Evolutionary conservation across 345 rosid genomes (phyloP), one percentile per base, ranked within the genome.

Genomic region (Dovyalis caffra): DNA sequence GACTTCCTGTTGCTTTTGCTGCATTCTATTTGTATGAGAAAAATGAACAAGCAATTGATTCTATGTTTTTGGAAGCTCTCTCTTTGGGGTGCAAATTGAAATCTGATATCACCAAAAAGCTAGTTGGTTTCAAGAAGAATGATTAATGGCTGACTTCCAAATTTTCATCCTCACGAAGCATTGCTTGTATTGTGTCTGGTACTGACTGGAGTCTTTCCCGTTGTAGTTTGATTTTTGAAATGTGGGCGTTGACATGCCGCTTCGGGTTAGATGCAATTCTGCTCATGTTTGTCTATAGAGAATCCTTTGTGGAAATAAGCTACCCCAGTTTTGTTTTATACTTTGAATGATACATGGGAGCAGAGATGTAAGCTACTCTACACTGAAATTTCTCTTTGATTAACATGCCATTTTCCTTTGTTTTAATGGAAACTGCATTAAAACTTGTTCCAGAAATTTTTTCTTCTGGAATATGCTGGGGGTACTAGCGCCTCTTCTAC

Each of bases 31-130:
- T 87, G 58, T 90, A 90, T 47, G 98, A 93, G 77, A 90, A 78
- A 53, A 85, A 85, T 34, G 98, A 93, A 80, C 82, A 83, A 72
- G 92, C 90, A 81, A 87, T 90, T 16, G 93, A 93, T 77, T 78
- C 83, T 8, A 49, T 83, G 68, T 29, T 88, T 35, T 70, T 74
- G 75, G 86, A 84, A 43, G 78, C 82, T 33, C 69, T 86, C 69
- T 84, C 92, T 25, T 64, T 65, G 18, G 83, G 83, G 2, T 66
- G 83, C 89, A 83, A 87, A 78, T 72, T 67, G 74, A 90, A 80
- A 83, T 82, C 92, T n/a, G 69, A 78, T 63, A 33, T 86, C 12
- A 73, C 76, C 66, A 84, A 72, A 78, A 91, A 86, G 69, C 65
- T 88, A 31, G 15, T 12, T 47, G 40, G 80, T 21, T 40, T 71